Evolutionary conservation across 352 stramenopile species (phyloP).

Genomic region (Globisporangium yorkense): DNA sequence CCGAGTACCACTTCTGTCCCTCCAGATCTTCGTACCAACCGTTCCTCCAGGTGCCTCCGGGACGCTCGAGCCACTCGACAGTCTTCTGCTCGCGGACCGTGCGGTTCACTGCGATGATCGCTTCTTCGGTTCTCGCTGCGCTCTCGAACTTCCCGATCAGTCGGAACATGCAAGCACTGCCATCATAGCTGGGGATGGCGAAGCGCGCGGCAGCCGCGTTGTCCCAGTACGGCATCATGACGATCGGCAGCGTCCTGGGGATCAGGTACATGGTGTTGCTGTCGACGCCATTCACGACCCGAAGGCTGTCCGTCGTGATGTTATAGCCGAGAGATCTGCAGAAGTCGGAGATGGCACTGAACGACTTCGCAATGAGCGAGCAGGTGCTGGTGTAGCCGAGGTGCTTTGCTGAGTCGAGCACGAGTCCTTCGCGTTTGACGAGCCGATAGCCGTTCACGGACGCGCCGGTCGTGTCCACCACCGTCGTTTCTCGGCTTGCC

Average conservation of each 20-base stretch:
- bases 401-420: neutral
- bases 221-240: conserved; percentile 36
- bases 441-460: conserved; percentile 5
- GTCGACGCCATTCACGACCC: conserved; percentile 14
- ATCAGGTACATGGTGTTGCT: conserved; percentile 12
- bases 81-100: conserved; percentile 24
- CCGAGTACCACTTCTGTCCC: conserved; percentile 21
- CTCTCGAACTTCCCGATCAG: conserved; percentile 22
- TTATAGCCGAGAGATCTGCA: conserved; percentile 22
- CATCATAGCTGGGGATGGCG: conserved; percentile 18
- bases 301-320: conserved; percentile 14
- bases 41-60: conserved; percentile 25
- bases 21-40: conserved; percentile 30
- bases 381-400: conserved; percentile 15
- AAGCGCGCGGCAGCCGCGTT: conserved; percentile 12
- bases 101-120: conserved; percentile 11
- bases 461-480: conserved; percentile 27
- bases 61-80: conserved; percentile 25
- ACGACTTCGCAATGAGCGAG: conserved; percentile 8
- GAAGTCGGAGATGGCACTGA: conserved; percentile 14
- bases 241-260: conserved; percentile 15
- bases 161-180: conserved; percentile 22
- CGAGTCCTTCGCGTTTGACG: conserved; percentile 1
- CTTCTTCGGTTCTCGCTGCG: conserved; percentile 8
- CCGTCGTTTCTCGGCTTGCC: neutral